Base-by-base conservation (phyloP, 2,329 filamentous ascomycete species). In the Aspergillus awamori region DNA sequence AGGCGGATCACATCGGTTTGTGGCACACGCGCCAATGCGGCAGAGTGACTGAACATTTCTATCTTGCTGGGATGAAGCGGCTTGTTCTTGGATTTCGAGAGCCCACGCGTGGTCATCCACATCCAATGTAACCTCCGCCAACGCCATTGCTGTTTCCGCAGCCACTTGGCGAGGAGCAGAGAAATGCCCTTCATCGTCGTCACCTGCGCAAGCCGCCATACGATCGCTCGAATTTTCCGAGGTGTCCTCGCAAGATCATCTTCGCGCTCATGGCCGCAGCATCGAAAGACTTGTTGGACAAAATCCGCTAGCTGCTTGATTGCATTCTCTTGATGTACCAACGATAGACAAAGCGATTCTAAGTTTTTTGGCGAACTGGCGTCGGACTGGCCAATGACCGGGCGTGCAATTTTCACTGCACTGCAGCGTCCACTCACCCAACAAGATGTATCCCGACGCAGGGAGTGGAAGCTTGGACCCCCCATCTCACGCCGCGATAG, bases 141-240 rank as follows among this genome's bases (percentile, higher is more conserved):
- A 74, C 5, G 71, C 67, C 73, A 80, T 77, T 4, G 77, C 77
- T 11, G 74, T 69, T 56, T 79, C 77, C 11, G 77, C 71, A 2
- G 74, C 73, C 5, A 78, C 67, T 73, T 75, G 5, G 72, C 68
- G 11, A 79, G 66, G 8, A 30, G 28, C 7, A 65, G 57, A 15
- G 70, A 71, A 24, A 76, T 60, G 8, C 67, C 69, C 8, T 66
- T 30, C 5, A 59, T 57, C 11, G 63, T 67, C 47, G 60, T 62
- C 48, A 72, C 48, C n/a, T 60, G 60, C 47, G 67, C 63, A 6
- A 73, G 67, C 41, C 62, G 67, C 8, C 68, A 72, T 41, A 74
- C 59, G 56, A 71, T 72, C 28, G 52, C 56, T 15, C 71, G 73
- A 26, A 74, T 65, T 28, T 72, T 69, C 8, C 58, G 63, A 13